These are phyloP conservation scores for Penicillium sp. DNA, from an alignment of 2,329 filamentous ascomycete species.

Conservation along the genomic window DNA sequence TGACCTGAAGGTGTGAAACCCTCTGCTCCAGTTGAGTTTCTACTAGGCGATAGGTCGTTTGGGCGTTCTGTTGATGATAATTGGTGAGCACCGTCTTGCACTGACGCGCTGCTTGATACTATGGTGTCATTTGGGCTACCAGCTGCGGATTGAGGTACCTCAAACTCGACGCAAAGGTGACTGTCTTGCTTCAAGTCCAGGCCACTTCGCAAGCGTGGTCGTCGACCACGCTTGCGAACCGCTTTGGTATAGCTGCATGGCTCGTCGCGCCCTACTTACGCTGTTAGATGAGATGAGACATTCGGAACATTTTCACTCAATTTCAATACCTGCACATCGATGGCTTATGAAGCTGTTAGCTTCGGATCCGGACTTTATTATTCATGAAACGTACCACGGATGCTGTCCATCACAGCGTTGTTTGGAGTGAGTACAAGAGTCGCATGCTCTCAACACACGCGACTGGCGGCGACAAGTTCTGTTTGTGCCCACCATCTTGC, in stretches of 20 bases:
- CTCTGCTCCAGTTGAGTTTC: background rate
- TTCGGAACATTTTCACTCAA: background rate
- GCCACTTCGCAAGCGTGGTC: constrained; percentile 6
- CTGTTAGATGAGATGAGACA: background rate
- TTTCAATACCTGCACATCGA: constrained; percentile 20
- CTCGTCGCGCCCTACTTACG: constrained; percentile 14
- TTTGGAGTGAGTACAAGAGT: constrained; percentile 42
- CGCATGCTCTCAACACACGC: constrained; percentile 34
- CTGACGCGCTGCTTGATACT: constrained; percentile 3
- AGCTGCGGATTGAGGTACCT: background rate
- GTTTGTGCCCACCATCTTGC: constrained; percentile 1
- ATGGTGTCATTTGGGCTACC: constrained; percentile 2
- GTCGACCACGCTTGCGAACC: constrained; percentile 24
- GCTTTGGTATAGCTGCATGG: constrained; percentile 23
- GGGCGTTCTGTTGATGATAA: background rate
- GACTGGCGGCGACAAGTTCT: constrained; percentile 8
- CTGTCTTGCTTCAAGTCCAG: background rate
- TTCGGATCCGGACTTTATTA: background rate
- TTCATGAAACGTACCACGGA: constrained; percentile 38
- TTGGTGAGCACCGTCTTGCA: background rate
- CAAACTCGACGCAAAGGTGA: background rate
- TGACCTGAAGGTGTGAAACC: background rate
- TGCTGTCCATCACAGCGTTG: constrained; percentile 45
- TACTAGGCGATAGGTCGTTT: background rate
- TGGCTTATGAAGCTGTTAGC: constrained; percentile 11